Conservation (phyloP, 352 stramenopile species). For the Pythium angustatum region DNA sequence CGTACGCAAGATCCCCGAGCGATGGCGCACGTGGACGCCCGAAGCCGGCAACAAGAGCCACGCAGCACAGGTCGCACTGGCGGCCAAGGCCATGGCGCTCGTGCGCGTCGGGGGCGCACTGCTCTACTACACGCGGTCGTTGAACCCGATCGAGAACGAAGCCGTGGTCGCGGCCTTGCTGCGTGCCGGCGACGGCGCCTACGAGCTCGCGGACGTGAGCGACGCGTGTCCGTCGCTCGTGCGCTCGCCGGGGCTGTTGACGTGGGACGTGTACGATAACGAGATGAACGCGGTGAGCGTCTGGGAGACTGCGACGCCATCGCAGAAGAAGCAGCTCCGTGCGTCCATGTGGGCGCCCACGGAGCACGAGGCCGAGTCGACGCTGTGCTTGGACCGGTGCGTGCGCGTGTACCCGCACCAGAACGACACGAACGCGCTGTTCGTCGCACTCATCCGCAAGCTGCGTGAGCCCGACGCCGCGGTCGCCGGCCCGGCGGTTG, state of each 20-base stretch:
- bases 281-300: slow-evolving; percentile 43
- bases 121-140: slow-evolving; percentile 76
- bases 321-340: slow-evolving; percentile 55
- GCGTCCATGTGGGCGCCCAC: slow-evolving; percentile 86
- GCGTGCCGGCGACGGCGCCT: slow-evolving; percentile 45
- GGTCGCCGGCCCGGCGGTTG: slow-evolving; percentile 40
- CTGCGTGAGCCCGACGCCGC: slow-evolving; percentile 25
- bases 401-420: slow-evolving; percentile 96
- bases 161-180: slow-evolving; percentile 80
- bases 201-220: slow-evolving; percentile 64
- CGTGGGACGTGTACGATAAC: slow-evolving; percentile 66
- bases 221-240: slow-evolving; percentile 37
- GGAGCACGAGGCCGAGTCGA: slow-evolving; percentile 39
- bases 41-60: slow-evolving; percentile 51
- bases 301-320: slow-evolving; percentile 54
- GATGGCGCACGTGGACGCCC: slow-evolving; percentile 77
- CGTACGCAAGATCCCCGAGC: slow-evolving; percentile 76
- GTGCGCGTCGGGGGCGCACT: slow-evolving; percentile 50
- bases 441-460: slow-evolving; percentile 95
- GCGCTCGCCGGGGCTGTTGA: slow-evolving; percentile 39
- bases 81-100: slow-evolving; percentile 55
- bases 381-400: slow-evolving; percentile 89
- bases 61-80: slow-evolving; percentile 80
- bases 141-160: slow-evolving; percentile 86
- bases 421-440: slow-evolving; percentile 98